phyloP scores from a whole-genome alignment of 2,329 filamentous ascomycete genomes.

The Stylonectria norvegica region DNA sequence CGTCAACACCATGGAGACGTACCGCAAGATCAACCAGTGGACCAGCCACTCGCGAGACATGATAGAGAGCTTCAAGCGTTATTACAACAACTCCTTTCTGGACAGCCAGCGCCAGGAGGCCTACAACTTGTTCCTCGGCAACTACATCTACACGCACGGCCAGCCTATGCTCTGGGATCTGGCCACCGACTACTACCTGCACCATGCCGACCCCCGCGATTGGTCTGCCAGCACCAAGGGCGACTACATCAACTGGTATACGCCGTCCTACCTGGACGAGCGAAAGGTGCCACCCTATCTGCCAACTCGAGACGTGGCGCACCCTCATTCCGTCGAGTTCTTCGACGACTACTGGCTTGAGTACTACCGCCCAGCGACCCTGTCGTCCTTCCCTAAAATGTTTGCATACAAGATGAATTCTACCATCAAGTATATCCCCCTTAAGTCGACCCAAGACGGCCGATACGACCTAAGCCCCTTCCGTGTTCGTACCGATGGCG shows the following conservation, averaged over 20 bases:
- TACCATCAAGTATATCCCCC: constrained; percentile 76
- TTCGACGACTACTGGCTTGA: constrained; percentile 98
- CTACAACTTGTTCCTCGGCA: constrained; percentile 94
- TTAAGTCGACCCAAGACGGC: constrained; percentile 68
- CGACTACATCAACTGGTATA: constrained; percentile 90
- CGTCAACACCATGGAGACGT: constrained; percentile 99
- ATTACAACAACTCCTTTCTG: constrained; percentile 98
- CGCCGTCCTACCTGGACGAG: constrained; percentile 64
- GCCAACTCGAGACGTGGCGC: constrained; percentile 34
- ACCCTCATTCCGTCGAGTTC: constrained; percentile 49
- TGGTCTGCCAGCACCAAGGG: constrained; percentile 62
- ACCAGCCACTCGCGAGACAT: constrained; percentile 96
- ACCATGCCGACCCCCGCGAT: constrained; percentile 77
- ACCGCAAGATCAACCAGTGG: constrained; percentile 99
- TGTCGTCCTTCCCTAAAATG: constrained; percentile 89
- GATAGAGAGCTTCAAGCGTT: constrained; percentile 98
- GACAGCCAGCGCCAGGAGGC: constrained; percentile 98
- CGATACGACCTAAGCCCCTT: constrained; percentile 87
- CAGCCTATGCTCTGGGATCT: constrained; percentile 98
- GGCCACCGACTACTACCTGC: constrained; percentile 90
- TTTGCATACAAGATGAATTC: constrained; percentile 92
- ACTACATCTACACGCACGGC: constrained; percentile 83
- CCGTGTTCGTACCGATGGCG: constrained; percentile 65
- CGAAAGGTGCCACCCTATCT: constrained; percentile 51
- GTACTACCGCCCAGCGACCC: constrained; percentile 83